These are phyloP conservation scores for Fonsecaea pedrosoi DNA, from an alignment of 2,329 filamentous ascomycete species.

Conservation along the genomic window DNA sequence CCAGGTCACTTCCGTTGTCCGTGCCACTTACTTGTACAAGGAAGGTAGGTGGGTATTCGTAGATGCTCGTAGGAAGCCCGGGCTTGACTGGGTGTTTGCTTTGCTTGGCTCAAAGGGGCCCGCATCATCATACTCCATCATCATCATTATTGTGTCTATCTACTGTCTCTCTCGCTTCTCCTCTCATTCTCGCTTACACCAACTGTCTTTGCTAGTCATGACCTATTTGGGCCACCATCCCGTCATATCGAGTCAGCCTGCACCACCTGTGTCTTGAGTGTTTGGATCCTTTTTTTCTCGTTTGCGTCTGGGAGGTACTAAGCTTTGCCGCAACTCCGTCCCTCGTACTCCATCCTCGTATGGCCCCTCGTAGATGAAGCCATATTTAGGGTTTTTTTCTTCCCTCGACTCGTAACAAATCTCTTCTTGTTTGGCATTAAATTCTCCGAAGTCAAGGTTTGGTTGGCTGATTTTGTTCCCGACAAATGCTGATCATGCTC, in stretches of 20 bases:
- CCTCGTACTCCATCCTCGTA: neutral
- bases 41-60: too few relatives aligned
- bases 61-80: too few relatives aligned
- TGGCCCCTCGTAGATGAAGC: neutral
- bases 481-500: slow-evolving; percentile 2
- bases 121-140: too few relatives aligned
- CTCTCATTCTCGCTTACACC: slow-evolving; percentile 18
- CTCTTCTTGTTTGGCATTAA: neutral
- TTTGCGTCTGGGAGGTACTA: too few relatives aligned
- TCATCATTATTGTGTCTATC: neutral
- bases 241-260: neutral
- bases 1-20: neutral
- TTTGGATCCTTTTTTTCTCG: neutral
- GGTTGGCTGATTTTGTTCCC: neutral
- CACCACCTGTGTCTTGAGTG: neutral
- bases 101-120: too few relatives aligned
- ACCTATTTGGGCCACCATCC: neutral
- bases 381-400: neutral
- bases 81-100: too few relatives aligned
- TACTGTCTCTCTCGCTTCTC: neutral
- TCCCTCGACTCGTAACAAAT: neutral
- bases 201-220: neutral
- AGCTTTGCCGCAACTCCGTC: neutral
- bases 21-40: neutral
- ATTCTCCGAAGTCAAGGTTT: slow-evolving; percentile 5